Conservation (phyloP, 2,329 filamentous ascomycete species). For the Pezicula rhizophila region DNA sequence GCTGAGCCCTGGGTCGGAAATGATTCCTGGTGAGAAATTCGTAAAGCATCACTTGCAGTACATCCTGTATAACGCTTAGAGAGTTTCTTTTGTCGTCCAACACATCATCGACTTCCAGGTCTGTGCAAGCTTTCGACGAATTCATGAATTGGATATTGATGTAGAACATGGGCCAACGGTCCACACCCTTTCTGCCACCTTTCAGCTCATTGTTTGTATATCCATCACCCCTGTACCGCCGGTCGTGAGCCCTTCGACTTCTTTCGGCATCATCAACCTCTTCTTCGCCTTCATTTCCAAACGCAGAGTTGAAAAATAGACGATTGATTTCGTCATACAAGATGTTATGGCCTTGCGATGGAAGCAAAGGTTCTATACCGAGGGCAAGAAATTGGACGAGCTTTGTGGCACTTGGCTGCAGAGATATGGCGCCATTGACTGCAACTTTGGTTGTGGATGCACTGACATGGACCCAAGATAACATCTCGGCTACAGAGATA, state of each 20-base stretch:
- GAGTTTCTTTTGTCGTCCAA: conserved; percentile 40
- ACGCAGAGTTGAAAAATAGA: conserved; percentile 69
- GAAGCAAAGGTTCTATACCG: conserved; percentile 60
- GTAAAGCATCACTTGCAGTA: conserved; percentile 62
- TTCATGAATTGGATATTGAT: conserved; percentile 52
- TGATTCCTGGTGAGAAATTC: conserved; percentile 72
- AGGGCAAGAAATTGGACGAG: conserved; percentile 76
- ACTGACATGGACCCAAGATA: conserved; percentile 64
- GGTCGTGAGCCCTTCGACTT: conserved; percentile 30
- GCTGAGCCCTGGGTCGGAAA: conserved; percentile 35
- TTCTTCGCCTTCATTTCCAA: conserved; percentile 52
- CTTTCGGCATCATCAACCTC: conserved; percentile 31
- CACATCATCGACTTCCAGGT: conserved; percentile 31
- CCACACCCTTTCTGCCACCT: conserved; percentile 56
- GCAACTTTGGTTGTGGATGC: conserved; percentile 57
- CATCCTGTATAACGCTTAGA: conserved; percentile 46
- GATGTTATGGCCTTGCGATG: conserved; percentile 51
- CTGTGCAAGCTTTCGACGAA: background rate
- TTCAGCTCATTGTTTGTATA: conserved; percentile 47
- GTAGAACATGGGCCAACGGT: conserved; percentile 86
- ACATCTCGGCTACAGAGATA: conserved; percentile 43
- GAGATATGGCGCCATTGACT: conserved; percentile 66
- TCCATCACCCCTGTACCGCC: conserved; percentile 38
- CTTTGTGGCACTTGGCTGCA: conserved; percentile 63
- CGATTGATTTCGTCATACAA: conserved; percentile 76